These are phyloP conservation scores for Tetrapisispora fleetii DNA, from an alignment of 805 yeast species.

Conservation along the genomic window DNA sequence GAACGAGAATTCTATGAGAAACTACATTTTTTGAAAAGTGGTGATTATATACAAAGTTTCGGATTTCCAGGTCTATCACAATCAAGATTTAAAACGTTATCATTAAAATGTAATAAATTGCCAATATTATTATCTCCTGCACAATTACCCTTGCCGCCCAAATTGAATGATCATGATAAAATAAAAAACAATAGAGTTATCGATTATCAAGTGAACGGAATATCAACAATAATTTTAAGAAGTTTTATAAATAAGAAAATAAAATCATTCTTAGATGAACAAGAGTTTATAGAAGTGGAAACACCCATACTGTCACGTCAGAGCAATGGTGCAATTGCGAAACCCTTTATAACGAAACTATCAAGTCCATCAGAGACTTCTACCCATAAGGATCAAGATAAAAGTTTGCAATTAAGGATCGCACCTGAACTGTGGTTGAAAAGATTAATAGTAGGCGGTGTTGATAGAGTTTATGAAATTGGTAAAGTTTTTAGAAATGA, in stretches of 20 bases:
- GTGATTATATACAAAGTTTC: constrained; percentile 56
- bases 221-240: constrained; percentile 40
- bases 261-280: constrained; percentile 43
- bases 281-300: constrained; percentile 68
- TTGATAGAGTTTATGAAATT: constrained; percentile 78
- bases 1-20: background rate
- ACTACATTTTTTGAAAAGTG: constrained; percentile 40
- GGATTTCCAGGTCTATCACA: constrained; percentile 73
- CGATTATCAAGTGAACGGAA: constrained; percentile 55
- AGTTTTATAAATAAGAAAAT: constrained; percentile 45
- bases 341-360: constrained; percentile 61
- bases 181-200: constrained; percentile 61
- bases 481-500: constrained; percentile 85
- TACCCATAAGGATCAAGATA: constrained; percentile 12
- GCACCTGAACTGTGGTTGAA: constrained; percentile 97
- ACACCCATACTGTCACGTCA: constrained; percentile 74
- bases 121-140: constrained; percentile 56
- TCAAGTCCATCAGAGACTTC: constrained; percentile 12
- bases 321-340: constrained; percentile 86
- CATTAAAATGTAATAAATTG: constrained; percentile 48
- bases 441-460: constrained; percentile 70
- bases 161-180: constrained; percentile 43
- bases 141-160: constrained; percentile 60
- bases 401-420: constrained; percentile 55
- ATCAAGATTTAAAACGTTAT: constrained; percentile 6